Base-by-base conservation (phyloP, 2,329 filamentous ascomycete species). In the Monosporascus sp. region DNA sequence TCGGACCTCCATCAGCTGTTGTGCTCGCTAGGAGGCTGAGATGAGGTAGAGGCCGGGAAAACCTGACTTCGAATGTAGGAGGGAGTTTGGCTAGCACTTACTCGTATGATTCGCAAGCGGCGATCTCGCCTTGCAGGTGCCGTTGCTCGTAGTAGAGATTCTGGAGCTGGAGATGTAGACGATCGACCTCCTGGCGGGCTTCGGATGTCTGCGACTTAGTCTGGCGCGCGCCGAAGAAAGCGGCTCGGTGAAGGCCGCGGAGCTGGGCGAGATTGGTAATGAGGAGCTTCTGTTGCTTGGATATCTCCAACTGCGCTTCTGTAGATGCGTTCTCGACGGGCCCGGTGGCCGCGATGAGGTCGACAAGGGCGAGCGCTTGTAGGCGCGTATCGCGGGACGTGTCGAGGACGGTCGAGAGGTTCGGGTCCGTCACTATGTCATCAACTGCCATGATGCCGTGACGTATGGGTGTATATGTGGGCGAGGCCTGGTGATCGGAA, bases 141-240 rank as follows among this genome's bases (percentile, higher is more conserved):
- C 90, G 80, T 74, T 97, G 92, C 71, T 99, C 93, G 67, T 99
- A 99, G 70, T 94, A 95, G 7, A 99, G 76, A 66, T 99, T 99
- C 72, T 97, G 93, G 52, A 99, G 79, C 66, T 96, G 89, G 38
- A 99, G 79, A 68, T 97, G 92, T 56, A 99, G 78, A 49, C 87
- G 84, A 68, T 99, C 94, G 59, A 97, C 91, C 72, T 96, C 91
- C 64, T 93, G 89, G 48, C 92, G 85, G 48, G 88, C 89, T 70
- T 96, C 91, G 31, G 90, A 88, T 1, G 94, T 97, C 62, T 84
- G 78, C 51, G 88, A 79, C 70, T 97, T 97, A 15, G 92, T 96
- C 61, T 91, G 85, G 60, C 94, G 85, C 31, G 91, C 89, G 31
- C 84, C 80, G 62, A 96, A 81, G 60, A 92, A 85, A 9, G 91